Percentiles rank a stretch among this genome's conserved stretches.
Evolutionary conservation across 768 basidiomycete genomes (phyloP).

Genomic region (Lactarius tabidus): DNA sequence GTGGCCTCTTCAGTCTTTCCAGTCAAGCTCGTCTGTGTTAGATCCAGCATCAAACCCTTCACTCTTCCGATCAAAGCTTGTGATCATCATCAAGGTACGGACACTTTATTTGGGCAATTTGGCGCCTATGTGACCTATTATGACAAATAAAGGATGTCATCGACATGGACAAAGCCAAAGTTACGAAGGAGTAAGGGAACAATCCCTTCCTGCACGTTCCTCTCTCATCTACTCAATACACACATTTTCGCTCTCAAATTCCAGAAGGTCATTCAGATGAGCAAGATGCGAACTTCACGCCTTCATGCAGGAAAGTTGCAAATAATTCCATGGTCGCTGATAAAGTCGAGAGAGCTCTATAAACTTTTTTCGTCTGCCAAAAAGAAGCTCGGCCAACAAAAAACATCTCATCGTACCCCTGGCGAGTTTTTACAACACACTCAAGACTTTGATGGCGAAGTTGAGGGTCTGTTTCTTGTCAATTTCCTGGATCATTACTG

Average conservation of each 20-base stretch:
- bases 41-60: slow-evolving; percentile 57
- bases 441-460: slow-evolving; percentile 67
- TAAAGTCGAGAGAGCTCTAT: slow-evolving; percentile 60
- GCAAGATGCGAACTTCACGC: slow-evolving; percentile 57
- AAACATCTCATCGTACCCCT: slow-evolving; percentile 46
- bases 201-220: background rate
- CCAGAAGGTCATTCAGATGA: slow-evolving; percentile 57
- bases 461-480: slow-evolving; percentile 43
- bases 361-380: slow-evolving; percentile 47
- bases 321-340: slow-evolving; percentile 66
- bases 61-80: slow-evolving; percentile 57
- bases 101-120: no score
- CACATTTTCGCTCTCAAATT: slow-evolving; percentile 54
- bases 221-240: background rate
- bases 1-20: slow-evolving; percentile 58
- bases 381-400: slow-evolving; percentile 45
- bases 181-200: slow-evolving; percentile 50
- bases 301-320: slow-evolving; percentile 52
- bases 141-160: slow-evolving; percentile 55
- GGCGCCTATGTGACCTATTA: background rate
- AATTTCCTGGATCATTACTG: background rate
- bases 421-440: slow-evolving; percentile 51
- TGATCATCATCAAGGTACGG: slow-evolving; percentile 61
- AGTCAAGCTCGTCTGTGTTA: slow-evolving; percentile 51
- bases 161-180: slow-evolving; percentile 56